Percentiles rank a stretch among this genome's conserved stretches.
phyloP scores from a whole-genome alignment of 2,329 filamentous ascomycete species.

The Penicillium sumatraense region DNA sequence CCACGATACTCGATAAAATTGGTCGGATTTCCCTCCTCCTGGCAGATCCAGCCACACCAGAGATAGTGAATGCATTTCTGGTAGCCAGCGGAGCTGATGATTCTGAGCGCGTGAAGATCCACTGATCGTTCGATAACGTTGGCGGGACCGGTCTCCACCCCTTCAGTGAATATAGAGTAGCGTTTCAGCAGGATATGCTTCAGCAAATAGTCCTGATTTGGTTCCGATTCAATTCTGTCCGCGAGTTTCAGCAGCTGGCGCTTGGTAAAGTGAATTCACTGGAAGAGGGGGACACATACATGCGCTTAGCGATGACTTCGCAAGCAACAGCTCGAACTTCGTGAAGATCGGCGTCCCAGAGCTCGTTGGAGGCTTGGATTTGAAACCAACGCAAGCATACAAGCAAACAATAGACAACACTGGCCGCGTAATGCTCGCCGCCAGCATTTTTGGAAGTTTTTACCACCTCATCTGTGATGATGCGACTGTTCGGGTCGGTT shows the following conservation, averaged over 20 bases:
- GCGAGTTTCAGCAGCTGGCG: neutral
- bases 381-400: conserved; percentile 78
- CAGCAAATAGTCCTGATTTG: conserved; percentile 77
- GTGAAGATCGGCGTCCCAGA: conserved; percentile 92
- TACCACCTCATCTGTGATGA: conserved; percentile 82
- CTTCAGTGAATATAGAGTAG: conserved; percentile 79
- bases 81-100: conserved; percentile 92
- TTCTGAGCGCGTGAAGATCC: conserved; percentile 82
- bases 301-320: conserved; percentile 86
- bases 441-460: conserved; percentile 82
- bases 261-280: neutral
- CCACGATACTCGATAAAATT: conserved; percentile 86
- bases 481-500: conserved; percentile 77
- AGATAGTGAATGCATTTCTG: conserved; percentile 93
- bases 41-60: conserved; percentile 96
- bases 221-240: conserved; percentile 78
- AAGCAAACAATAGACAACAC: conserved; percentile 82
- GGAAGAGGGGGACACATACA: conserved; percentile 40
- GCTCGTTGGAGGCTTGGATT: conserved; percentile 75
- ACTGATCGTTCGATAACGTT: conserved; percentile 95
- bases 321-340: conserved; percentile 78
- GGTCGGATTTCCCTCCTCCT: conserved; percentile 89
- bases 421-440: conserved; percentile 72
- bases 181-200: conserved; percentile 83
- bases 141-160: conserved; percentile 71